Conservation (phyloP, 768 basidiomycete genomes). For the Phylloporus sp. region DNA sequence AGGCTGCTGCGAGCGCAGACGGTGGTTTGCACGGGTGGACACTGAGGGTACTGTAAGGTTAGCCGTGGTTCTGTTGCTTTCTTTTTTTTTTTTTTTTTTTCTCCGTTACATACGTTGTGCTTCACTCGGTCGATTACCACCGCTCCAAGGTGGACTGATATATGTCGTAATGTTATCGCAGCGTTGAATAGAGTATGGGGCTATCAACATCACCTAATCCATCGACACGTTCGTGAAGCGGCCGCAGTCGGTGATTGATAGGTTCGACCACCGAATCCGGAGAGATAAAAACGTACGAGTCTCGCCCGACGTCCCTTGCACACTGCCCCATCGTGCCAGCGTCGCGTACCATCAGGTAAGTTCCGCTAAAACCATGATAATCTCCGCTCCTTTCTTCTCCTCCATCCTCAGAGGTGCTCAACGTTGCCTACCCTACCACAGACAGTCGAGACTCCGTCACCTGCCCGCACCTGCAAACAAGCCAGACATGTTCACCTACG, state of each 20-base stretch:
- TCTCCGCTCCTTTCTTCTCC: constrained; percentile 4
- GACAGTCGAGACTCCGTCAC: constrained; percentile 8
- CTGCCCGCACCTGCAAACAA: constrained; percentile 8
- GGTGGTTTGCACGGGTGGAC: constrained; percentile 76
- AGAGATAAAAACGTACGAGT: constrained; percentile 10
- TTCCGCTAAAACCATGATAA: constrained; percentile 14
- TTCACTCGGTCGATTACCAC: not conserved
- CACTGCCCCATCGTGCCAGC: constrained; percentile 5
- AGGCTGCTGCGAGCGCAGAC: constrained; percentile 62
- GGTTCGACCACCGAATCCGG: not conserved
- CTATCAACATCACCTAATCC: constrained; percentile 7
- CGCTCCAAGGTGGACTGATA: not conserved
- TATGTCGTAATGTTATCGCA: constrained; percentile 1
- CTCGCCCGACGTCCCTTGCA: not conserved
- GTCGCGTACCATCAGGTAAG: constrained; percentile 22
- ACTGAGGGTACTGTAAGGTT: constrained; percentile 65
- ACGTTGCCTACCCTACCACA: constrained; percentile 7
- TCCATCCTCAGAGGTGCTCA: constrained; percentile 14
- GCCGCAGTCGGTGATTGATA: constrained; percentile 12
- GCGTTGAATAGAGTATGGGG: constrained; percentile 6
- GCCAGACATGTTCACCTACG: constrained; percentile 48
- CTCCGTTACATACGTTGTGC: constrained; percentile 25
- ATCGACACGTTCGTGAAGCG: constrained; percentile 26
- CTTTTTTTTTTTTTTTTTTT: constrained; percentile 27
- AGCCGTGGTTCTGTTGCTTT: constrained; percentile 19